Evolutionary conservation across 768 basidiomycete species (phyloP).

Genomic region (Amanita rimosa): DNA sequence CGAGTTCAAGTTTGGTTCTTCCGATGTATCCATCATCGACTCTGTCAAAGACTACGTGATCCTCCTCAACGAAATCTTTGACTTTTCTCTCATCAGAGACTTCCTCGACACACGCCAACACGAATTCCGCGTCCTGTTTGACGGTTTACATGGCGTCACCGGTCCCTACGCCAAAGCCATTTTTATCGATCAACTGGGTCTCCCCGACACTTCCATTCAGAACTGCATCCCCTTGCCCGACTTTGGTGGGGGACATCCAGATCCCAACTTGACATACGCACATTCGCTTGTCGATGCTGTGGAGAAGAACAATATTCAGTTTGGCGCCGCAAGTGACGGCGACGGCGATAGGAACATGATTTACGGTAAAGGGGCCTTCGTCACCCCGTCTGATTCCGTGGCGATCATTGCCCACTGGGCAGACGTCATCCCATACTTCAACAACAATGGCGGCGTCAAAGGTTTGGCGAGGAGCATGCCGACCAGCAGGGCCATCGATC

Average conservation of each 20-base stretch:
- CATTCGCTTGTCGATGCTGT: slow-evolving; percentile 89
- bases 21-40: slow-evolving; percentile 86
- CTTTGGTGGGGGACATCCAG: slow-evolving; percentile 96
- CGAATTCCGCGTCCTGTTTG: slow-evolving; percentile 84
- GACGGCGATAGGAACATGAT: slow-evolving; percentile 99
- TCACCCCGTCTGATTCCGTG: slow-evolving; percentile 95
- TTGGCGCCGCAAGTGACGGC: slow-evolving; percentile 95
- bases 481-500: slow-evolving; percentile 92
- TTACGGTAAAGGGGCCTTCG: slow-evolving; percentile 95
- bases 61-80: slow-evolving; percentile 84
- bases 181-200: slow-evolving; percentile 72
- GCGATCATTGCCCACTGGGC: slow-evolving; percentile 99
- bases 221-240: slow-evolving; percentile 89
- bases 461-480: slow-evolving; percentile 97
- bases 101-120: slow-evolving; percentile 66
- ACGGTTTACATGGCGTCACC: slow-evolving; percentile 93
- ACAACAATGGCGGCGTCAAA: slow-evolving; percentile 79
- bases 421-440: slow-evolving; percentile 85
- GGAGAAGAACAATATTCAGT: slow-evolving; percentile 74
- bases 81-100: slow-evolving; percentile 82
- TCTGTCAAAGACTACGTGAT: slow-evolving; percentile 83
- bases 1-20: slow-evolving; percentile 68
- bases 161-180: slow-evolving; percentile 92
- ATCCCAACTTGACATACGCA: slow-evolving; percentile 97
- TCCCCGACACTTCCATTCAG: slow-evolving; percentile 73